These are phyloP conservation scores for Coniochaeta prunicola DNA, from an alignment of 2,329 filamentous ascomycete genomes.

Conservation along the genomic window DNA sequence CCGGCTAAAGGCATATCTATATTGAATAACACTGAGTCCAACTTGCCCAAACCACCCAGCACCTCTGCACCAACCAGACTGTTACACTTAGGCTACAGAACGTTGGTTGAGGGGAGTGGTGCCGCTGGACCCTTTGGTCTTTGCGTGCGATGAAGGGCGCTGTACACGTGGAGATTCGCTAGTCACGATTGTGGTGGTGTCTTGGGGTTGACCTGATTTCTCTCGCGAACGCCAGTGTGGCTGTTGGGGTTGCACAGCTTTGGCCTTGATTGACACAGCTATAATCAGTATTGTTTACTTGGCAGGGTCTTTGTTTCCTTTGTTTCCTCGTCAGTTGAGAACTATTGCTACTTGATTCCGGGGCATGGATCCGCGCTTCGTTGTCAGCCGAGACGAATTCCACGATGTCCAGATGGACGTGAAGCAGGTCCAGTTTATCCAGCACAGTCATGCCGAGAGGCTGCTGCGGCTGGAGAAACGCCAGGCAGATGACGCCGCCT, in stretches of 20 bases:
- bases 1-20: background rate
- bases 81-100: background rate
- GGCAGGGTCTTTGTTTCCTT: background rate
- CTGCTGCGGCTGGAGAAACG: constrained; percentile 57
- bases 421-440: constrained; percentile 58
- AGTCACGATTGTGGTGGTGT: background rate
- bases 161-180: constrained; percentile 5
- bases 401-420: constrained; percentile 65
- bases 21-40: background rate
- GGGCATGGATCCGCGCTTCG: constrained; percentile 59
- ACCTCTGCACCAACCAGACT: background rate
- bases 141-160: constrained; percentile 38
- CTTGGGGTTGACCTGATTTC: constrained; percentile 25
- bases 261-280: background rate
- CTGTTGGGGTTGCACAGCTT: background rate
- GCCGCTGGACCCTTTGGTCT: constrained; percentile 22
- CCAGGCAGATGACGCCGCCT: constrained; percentile 58
- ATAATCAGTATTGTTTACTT: constrained; percentile 1
- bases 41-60: background rate
- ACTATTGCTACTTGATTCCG: background rate
- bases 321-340: background rate
- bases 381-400: constrained; percentile 55
- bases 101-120: constrained; percentile 11
- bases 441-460: constrained; percentile 55
- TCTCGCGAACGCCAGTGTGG: background rate